Conservation (phyloP, 306 rosid species). For the Corylus americana region DNA sequence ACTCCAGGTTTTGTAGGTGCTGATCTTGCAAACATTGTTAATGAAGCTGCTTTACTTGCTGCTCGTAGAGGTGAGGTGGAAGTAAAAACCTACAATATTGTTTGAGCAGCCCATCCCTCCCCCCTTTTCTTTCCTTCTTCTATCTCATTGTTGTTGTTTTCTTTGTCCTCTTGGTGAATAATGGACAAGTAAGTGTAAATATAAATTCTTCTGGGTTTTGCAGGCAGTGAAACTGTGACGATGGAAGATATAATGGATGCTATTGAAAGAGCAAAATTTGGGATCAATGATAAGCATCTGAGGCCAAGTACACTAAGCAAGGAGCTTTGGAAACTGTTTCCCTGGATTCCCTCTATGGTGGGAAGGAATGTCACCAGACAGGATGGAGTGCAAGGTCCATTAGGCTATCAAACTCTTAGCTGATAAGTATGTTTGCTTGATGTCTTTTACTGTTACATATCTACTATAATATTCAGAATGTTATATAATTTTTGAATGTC, state of each 20-base stretch:
- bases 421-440: slow-evolving; percentile 32
- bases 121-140: neutral
- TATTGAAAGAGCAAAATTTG: slow-evolving; percentile 88
- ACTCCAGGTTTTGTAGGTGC: slow-evolving; percentile 93
- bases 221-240: slow-evolving; percentile 76
- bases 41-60: slow-evolving; percentile 91
- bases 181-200: neutral
- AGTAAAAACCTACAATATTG: slow-evolving; percentile 1
- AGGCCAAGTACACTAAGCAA: slow-evolving; percentile 59
- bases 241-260: slow-evolving; percentile 96
- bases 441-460: neutral
- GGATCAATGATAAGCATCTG: slow-evolving; percentile 64
- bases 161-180: slow-evolving; percentile 6
- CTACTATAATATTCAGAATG: neutral
- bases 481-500: neutral
- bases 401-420: slow-evolving; percentile 84
- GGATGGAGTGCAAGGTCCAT: slow-evolving; percentile 61
- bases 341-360: slow-evolving; percentile 84
- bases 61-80: slow-evolving; percentile 81
- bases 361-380: slow-evolving; percentile 53
- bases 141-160: neutral
- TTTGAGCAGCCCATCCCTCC: neutral
- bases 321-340: slow-evolving; percentile 77
- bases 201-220: slow-evolving; percentile 18
- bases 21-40: slow-evolving; percentile 86